Evolutionary conservation across 768 basidiomycete species (phyloP), one percentile per base, ranked within the genome.

Genomic region (Calocybe gangraenosa): DNA sequence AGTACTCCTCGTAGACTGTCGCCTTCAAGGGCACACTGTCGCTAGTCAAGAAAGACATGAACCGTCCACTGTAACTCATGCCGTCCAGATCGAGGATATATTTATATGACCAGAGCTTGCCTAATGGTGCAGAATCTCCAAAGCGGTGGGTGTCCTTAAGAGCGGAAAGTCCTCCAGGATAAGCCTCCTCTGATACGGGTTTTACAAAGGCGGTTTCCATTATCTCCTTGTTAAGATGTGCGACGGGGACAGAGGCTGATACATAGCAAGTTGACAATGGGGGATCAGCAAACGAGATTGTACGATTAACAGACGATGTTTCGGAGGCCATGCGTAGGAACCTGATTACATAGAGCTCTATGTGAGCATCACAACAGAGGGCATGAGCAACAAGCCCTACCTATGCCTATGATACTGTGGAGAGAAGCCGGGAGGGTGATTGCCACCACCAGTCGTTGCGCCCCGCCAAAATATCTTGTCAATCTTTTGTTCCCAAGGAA

Each of bases 381-480:
- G 25, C 25, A 15, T n/a, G 30, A 53, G 47, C 28, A 14, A 37
- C 41, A 7, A 36, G 23, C 15, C 55, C 37, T 51, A 85, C 82
- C 92, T 74, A 61, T 96, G 93, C 36, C 93, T 76, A 48, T 97
- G 93, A 54, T 93, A 96, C 51, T 82, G 77, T 2, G 80, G 66
- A 2, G 88, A 68, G 58, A 89, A 95, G 0, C 93, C 92, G 0
- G 82, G 79, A 1, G 93, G 93, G 31, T 84, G 84, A 50, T 76
- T 88, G 22, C 93, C 93, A 1, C 94, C 94, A 44, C 96, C 96
- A 0, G 95, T 98, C 0, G 92, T 95, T 2, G 93, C 92, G 9
- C 96, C 96, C 36, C 96, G 71, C 92, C 95, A 99, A 63, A 94
- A 94, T 33, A 98, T 78, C 58, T 78, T 79, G 60, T 92, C 79